phyloP scores from a whole-genome alignment of 805 yeast genomes.

The Lachancea thermotolerans region DNA sequence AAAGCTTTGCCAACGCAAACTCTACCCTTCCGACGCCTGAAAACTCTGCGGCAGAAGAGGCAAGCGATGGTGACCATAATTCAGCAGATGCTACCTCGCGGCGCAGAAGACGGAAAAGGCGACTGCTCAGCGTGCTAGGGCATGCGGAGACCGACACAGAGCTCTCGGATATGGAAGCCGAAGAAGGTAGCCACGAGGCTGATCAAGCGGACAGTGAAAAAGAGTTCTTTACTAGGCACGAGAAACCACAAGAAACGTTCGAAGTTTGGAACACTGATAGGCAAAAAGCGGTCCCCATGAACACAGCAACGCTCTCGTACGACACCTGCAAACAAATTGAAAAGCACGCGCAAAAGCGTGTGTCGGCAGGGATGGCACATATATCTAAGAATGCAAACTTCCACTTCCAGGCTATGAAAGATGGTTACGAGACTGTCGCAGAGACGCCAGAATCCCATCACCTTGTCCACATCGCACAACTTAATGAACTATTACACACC shows the following conservation, averaged over 20 bases:
- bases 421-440: slow-evolving; percentile 17
- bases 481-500: slow-evolving; percentile 43
- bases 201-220: slow-evolving; percentile 13
- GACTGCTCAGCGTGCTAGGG: slow-evolving; percentile 21
- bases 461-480: slow-evolving; percentile 18
- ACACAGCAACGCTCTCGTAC: slow-evolving; percentile 17
- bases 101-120: slow-evolving; percentile 14
- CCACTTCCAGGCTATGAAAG: slow-evolving; percentile 14
- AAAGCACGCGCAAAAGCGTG: slow-evolving; percentile 12
- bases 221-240: slow-evolving; percentile 21
- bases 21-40: slow-evolving; percentile 22
- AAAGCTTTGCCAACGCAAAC: background rate
- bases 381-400: slow-evolving; percentile 10
- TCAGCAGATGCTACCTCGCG: slow-evolving; percentile 1
- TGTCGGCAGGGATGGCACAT: slow-evolving; percentile 13
- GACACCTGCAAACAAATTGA: slow-evolving; percentile 15
- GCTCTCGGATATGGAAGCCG: slow-evolving; percentile 12
- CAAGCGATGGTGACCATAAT: slow-evolving; percentile 14
- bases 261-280: slow-evolving; percentile 26
- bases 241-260: slow-evolving; percentile 27
- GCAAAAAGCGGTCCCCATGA: slow-evolving; percentile 15
- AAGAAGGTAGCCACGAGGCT: slow-evolving; percentile 6
- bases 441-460: slow-evolving; percentile 12
- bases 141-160: slow-evolving; percentile 15
- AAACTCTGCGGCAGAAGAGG: slow-evolving; percentile 20